These are phyloP conservation scores for Diplodia scrobiculata DNA, from an alignment of 2,329 filamentous ascomycete species.

Conservation along the genomic window DNA sequence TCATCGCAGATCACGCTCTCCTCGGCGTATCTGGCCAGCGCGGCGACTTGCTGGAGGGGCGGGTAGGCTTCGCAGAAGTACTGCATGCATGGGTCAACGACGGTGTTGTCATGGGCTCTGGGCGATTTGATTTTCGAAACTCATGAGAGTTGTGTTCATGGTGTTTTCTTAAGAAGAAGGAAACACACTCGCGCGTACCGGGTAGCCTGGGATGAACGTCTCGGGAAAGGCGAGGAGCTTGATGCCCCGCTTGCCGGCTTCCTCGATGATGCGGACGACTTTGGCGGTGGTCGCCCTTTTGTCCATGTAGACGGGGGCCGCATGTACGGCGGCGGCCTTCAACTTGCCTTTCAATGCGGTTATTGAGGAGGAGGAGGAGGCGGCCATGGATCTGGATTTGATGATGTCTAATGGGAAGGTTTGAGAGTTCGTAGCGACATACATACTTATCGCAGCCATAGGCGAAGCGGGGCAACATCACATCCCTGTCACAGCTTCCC, in stretches of 20 bases:
- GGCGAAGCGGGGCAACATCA: neutral
- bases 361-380: neutral
- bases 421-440: neutral
- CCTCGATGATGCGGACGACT: slow-evolving; percentile 40
- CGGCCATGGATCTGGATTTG: neutral
- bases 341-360: slow-evolving; percentile 33
- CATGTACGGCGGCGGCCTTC: slow-evolving; percentile 44
- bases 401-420: neutral
- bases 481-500: neutral
- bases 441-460: neutral
- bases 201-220: slow-evolving; percentile 45
- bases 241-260: slow-evolving; percentile 39
- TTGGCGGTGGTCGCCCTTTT: slow-evolving; percentile 42
- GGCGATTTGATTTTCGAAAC: no score
- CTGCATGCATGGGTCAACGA: slow-evolving; percentile 29
- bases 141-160: no score
- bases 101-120: no score
- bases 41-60: slow-evolving; percentile 41
- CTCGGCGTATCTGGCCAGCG: slow-evolving; percentile 41
- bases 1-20: slow-evolving; percentile 43
- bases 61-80: slow-evolving; percentile 45
- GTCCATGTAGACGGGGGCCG: slow-evolving; percentile 45
- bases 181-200: slow-evolving; percentile 32
- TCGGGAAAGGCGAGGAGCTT: slow-evolving; percentile 44
- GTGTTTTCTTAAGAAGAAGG: no score